These are phyloP conservation scores for Leptographium lundbergii DNA, from an alignment of 2,329 filamentous ascomycete species.

Conservation along the genomic window DNA sequence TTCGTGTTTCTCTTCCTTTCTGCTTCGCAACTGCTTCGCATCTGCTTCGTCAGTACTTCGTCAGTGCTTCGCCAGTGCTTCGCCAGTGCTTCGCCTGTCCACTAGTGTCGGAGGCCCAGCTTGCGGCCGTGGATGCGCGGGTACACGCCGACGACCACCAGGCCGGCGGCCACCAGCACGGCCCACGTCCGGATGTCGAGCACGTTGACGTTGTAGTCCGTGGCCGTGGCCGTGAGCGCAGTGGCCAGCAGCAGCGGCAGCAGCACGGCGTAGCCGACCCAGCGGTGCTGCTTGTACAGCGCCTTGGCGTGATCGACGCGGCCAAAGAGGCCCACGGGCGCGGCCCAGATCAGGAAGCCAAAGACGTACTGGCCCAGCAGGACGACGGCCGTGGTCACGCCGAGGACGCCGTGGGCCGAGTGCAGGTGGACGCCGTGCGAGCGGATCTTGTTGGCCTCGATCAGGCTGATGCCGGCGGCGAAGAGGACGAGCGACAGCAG, in stretches of 20 bases:
- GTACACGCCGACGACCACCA: conserved; percentile 60
- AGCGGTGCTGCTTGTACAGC: conserved; percentile 82
- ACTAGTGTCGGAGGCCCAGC: conserved; percentile 36
- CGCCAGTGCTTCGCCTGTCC: not conserved
- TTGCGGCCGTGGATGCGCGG: conserved; percentile 75
- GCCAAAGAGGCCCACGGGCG: conserved; percentile 57
- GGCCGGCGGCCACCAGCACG: conserved; percentile 48
- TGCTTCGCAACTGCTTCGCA: no score
- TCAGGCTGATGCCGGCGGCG: conserved; percentile 52
- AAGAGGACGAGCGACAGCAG: conserved; percentile 49
- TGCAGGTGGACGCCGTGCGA: conserved; percentile 61
- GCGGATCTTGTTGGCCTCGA: conserved; percentile 73
- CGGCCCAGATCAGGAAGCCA: conserved; percentile 72
- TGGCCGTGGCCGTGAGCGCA: conserved; percentile 62
- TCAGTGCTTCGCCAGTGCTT: no score
- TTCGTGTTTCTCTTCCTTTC: not conserved
- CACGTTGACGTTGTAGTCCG: conserved; percentile 56
- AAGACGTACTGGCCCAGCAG: conserved; percentile 63
- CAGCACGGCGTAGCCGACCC: conserved; percentile 56
- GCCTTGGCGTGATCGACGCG: conserved; percentile 58
- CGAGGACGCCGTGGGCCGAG: conserved; percentile 70
- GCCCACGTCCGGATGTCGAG: conserved; percentile 68
- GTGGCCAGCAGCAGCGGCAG: conserved; percentile 56
- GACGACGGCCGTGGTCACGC: conserved; percentile 59
- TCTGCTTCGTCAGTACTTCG: no score